Evolutionary conservation across 257 asterid genomes (phyloP).

Genomic region (Cordia subcordata): DNA sequence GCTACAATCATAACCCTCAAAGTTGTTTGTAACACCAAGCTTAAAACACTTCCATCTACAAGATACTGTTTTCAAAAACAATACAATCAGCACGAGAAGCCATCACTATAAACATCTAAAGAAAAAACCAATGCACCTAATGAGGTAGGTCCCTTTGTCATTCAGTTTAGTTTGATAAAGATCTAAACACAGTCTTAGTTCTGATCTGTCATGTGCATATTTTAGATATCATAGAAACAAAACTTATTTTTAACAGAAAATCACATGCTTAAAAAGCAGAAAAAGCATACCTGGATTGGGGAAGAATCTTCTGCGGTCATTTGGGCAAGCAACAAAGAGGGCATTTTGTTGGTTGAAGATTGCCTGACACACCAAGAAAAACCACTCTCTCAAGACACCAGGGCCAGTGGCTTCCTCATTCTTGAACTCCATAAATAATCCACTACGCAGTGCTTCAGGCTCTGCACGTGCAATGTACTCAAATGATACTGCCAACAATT

Average conservation of each 20-base stretch:
- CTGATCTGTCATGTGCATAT: no score
- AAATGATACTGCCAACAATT: slow-evolving; percentile 72
- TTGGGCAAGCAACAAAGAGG: slow-evolving; percentile 87
- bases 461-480: slow-evolving; percentile 71
- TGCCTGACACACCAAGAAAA: slow-evolving; percentile 84
- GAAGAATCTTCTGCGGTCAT: slow-evolving; percentile 87
- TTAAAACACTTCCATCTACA: no score
- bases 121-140: no score
- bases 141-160: no score
- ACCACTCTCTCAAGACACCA: slow-evolving; percentile 97
- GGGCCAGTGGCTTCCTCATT: slow-evolving; percentile 99
- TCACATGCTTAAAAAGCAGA: not conserved
- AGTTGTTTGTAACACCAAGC: no score
- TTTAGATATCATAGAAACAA: no score
- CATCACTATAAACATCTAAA: no score
- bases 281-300: slow-evolving; percentile 83
- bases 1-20: no score
- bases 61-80: no score
- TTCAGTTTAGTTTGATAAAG: no score
- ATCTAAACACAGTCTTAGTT: no score
- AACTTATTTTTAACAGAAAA: not conserved
- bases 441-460: slow-evolving; percentile 59
- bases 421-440: slow-evolving; percentile 93
- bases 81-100: no score
- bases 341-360: slow-evolving; percentile 89